Percentiles rank a stretch among this genome's conserved stretches.
Evolutionary conservation across 148 eudicot species (phyloP).

Genomic region (Vaccinium vitisidaea): DNA sequence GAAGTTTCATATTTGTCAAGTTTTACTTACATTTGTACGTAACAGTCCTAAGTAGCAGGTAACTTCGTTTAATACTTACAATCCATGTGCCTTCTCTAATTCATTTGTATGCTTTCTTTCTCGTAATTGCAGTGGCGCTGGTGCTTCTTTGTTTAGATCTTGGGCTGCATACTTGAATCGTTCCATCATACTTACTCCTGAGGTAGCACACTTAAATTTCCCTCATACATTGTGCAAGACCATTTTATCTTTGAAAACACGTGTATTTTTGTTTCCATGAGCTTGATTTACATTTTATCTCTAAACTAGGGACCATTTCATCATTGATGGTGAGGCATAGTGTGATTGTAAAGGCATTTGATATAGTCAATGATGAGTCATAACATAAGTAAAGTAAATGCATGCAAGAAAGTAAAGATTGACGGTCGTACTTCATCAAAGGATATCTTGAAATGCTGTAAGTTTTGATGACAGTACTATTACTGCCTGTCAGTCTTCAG

Average conservation of each 20-base stretch:
- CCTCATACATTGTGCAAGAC: neutral
- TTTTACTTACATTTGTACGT: neutral
- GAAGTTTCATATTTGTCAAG: neutral
- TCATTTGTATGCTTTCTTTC: slow-evolving; percentile 6
- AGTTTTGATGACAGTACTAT: neutral
- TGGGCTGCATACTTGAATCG: slow-evolving; percentile 84
- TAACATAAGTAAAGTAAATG: too few relatives aligned
- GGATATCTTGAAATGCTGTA: too few relatives aligned
- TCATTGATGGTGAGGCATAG: too few relatives aligned
- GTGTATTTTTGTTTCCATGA: too few relatives aligned
- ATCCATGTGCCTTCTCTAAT: neutral
- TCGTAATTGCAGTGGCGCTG: slow-evolving; percentile 71
- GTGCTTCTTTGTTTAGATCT: slow-evolving; percentile 92
- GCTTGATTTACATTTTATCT: too few relatives aligned
- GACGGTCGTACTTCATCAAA: too few relatives aligned
- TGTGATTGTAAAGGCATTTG: too few relatives aligned
- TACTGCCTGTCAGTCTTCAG: neutral
- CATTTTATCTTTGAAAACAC: neutral
- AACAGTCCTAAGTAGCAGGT: neutral
- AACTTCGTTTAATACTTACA: neutral
- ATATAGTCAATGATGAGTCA: too few relatives aligned
- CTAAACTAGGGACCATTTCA: too few relatives aligned
- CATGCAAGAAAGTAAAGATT: too few relatives aligned
- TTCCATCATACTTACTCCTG: slow-evolving; percentile 89
- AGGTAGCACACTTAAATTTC: slow-evolving; percentile 40